Conservation (phyloP, 371 early-diverging fungal genomes). For the Batkoa obscura region DNA sequence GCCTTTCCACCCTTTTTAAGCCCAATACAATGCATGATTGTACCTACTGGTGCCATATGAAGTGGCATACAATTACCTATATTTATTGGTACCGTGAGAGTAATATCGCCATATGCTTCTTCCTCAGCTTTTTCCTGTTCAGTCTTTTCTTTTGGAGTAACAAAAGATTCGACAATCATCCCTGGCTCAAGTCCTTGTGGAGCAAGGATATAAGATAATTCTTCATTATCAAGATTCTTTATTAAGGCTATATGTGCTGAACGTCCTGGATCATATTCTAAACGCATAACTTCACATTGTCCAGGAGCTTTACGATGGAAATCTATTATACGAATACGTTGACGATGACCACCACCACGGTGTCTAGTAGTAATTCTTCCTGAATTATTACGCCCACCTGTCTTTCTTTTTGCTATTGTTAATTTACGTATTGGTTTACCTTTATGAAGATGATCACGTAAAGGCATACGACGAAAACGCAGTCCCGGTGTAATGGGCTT, state of each 20-base stretch:
- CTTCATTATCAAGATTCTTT: slow-evolving; percentile 54
- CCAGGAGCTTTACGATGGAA: slow-evolving; percentile 61
- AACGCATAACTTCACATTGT: slow-evolving; percentile 60
- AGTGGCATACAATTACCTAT: slow-evolving; percentile 83
- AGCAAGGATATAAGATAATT: slow-evolving; percentile 39
- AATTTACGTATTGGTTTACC: slow-evolving; percentile 67
- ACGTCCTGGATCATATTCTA: slow-evolving; percentile 92
- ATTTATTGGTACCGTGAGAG: slow-evolving; percentile 47
- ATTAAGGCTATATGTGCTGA: slow-evolving; percentile 83
- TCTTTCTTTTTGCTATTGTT: slow-evolving; percentile 60
- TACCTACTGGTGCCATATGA: slow-evolving; percentile 83
- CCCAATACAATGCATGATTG: slow-evolving; percentile 72
- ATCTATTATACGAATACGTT: slow-evolving; percentile 73
- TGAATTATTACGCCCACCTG: slow-evolving; percentile 78
- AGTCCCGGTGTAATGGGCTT: slow-evolving; percentile 80
- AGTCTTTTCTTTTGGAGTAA: slow-evolving; percentile 7
- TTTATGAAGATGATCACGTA: slow-evolving; percentile 76
- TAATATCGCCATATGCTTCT: slow-evolving; percentile 19
- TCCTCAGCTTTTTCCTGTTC: slow-evolving; percentile 7
- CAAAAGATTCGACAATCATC: slow-evolving; percentile 35
- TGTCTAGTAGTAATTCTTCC: slow-evolving; percentile 87
- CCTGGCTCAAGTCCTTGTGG: slow-evolving; percentile 34
- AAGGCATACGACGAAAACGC: slow-evolving; percentile 65
- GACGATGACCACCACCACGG: slow-evolving; percentile 88
- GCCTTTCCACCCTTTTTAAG: slow-evolving; percentile 65